Evolutionary conservation across 257 asterid genomes (phyloP).

Genomic region (Solanum raphanifolium): DNA sequence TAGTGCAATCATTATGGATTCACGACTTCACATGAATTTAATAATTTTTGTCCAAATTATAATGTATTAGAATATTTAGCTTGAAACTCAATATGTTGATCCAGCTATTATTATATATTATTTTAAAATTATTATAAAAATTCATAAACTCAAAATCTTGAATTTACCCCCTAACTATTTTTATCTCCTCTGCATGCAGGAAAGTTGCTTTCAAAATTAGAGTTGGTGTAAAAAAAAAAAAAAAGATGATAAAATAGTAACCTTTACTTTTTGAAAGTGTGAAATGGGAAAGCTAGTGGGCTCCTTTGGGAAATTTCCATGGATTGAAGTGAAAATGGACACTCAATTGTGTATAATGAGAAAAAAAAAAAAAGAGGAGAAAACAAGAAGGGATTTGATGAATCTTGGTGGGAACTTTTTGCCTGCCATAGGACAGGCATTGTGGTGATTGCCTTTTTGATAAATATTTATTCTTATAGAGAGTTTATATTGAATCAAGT

Average conservation of each 20-base stretch:
- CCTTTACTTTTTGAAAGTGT: slow-evolving; percentile 24
- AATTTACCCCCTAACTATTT: not conserved
- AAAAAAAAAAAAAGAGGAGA: not conserved
- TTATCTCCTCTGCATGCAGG: not conserved
- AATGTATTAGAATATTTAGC: not conserved
- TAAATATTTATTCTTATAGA: not conserved
- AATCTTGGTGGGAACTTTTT: slow-evolving; percentile 59
- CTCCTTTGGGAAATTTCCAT: not conserved
- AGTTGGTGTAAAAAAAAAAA: not conserved
- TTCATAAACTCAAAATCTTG: not conserved
- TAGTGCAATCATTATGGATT: not conserved
- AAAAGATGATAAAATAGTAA: slow-evolving; percentile 4
- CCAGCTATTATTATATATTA: not conserved
- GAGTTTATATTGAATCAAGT: not conserved
- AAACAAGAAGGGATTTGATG: slow-evolving; percentile 11
- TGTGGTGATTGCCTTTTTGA: slow-evolving; percentile 15
- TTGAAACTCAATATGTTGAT: not conserved
- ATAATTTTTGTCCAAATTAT: not conserved
- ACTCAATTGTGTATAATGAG: slow-evolving; percentile 19
- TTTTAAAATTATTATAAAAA: not conserved
- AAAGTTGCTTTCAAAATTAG: not conserved
- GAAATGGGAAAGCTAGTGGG: slow-evolving; percentile 15
- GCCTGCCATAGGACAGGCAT: slow-evolving; percentile 51
- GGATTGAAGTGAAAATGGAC: slow-evolving; percentile 19
- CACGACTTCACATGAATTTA: not conserved